phyloP scores from a whole-genome alignment of 495 filamentous ascomycete genomes.

The Trichodelitschia bisporula region DNA sequence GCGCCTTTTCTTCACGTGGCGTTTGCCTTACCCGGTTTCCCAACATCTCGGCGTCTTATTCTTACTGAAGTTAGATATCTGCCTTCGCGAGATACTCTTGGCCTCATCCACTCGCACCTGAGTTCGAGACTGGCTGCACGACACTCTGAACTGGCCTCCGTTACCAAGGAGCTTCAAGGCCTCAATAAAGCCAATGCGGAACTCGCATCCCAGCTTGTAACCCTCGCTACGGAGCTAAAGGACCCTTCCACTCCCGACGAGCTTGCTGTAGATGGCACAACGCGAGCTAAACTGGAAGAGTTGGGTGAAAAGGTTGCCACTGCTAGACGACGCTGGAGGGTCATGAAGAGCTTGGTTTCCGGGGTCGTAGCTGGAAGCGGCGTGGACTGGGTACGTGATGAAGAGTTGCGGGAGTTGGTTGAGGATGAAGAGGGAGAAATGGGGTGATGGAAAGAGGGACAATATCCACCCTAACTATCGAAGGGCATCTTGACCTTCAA shows the following conservation, averaged over 20 bases:
- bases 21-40: slow-evolving; percentile 6
- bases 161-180: not conserved
- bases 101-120: slow-evolving; percentile 31
- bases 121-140: slow-evolving; percentile 24
- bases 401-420: slow-evolving; percentile 42
- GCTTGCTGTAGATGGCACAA: slow-evolving; percentile 20
- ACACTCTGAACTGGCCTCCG: slow-evolving; percentile 20
- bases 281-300: slow-evolving; percentile 26
- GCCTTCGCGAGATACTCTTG: slow-evolving; percentile 39
- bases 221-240: not conserved
- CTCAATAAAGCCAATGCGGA: not conserved
- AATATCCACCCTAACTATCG: no score
- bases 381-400: slow-evolving; percentile 56
- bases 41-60: slow-evolving; percentile 24
- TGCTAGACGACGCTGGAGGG: slow-evolving; percentile 37
- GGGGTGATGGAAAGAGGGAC: not conserved
- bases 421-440: slow-evolving; percentile 41
- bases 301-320: slow-evolving; percentile 29
- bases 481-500: no score
- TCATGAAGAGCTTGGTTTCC: slow-evolving; percentile 48
- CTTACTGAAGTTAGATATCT: slow-evolving; percentile 15
- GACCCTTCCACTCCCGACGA: not conserved
- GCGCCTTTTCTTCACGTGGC: no score
- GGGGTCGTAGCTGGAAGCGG: slow-evolving; percentile 64
- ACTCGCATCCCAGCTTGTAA: not conserved